Evolutionary conservation across 805 yeast genomes (phyloP), one percentile per base, ranked within the genome.

Genomic region (Cyberlindnera petersonii): DNA sequence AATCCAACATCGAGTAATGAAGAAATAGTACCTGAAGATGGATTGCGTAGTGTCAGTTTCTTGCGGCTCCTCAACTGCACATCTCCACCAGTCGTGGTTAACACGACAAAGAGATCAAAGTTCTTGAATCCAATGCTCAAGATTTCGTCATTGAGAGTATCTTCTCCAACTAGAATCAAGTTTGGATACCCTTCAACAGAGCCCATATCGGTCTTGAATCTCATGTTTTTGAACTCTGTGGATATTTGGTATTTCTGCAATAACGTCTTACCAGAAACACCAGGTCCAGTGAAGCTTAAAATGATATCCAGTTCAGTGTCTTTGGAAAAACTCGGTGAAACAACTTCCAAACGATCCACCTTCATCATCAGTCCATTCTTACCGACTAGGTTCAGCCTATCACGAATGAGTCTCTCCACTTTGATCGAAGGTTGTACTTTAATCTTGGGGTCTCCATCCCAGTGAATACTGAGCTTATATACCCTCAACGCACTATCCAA

Each of bases 1-100:
- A 71, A 80, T 0, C 84, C 86, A 6, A 74, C 66, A 46, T 79
- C 84, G 22, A 69, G 60, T 3, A 79, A 48, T 0, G 75, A 60
- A 3, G 66, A 52, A 5, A 77, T 60, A 0, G 64, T 39, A 1
- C 48, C 20, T 3, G 74, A 69, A 3, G 61, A 33, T 19, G 56
- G 43, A 4, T 31, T 30, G 14, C 46, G 49, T 2, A 47, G 21
- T 14, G 47, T 44, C 32, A 69, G 53, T 8, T 51, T 52, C 23
- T 49, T 43, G 30, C 80, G 62, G 30, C 69, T 66, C 31, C 79
- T 51, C 2, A 74, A 41, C 44, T 69, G 72, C n/a, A 76, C 52
- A 9, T 50, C 45, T 1, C 82, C 82, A 47, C 63, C 63, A 14
- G 63, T 64, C 31, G 65, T 65, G 6, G 63, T 53, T 4, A 75